Evolutionary conservation across 495 filamentous ascomycete species (phyloP).

Genomic region (Talaromyces thailandensis): DNA sequence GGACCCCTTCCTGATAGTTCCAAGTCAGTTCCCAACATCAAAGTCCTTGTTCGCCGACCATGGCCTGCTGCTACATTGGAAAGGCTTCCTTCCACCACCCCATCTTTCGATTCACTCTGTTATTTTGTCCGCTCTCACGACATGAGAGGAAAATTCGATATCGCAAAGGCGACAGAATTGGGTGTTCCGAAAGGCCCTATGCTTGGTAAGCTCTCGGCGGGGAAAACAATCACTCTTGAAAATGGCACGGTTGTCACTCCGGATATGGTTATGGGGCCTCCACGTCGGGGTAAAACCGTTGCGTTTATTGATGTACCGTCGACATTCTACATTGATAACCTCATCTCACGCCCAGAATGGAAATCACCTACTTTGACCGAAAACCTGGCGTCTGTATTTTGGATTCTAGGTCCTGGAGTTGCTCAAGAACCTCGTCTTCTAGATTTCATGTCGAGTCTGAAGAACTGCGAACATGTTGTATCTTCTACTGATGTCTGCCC

Average conservation of each 20-base stretch:
- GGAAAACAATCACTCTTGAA: constrained; percentile 41
- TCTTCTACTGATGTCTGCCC: constrained; percentile 62
- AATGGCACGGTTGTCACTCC: constrained; percentile 51
- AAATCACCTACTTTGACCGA: constrained; percentile 50
- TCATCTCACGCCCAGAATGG: constrained; percentile 71
- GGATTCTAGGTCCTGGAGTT: constrained; percentile 70
- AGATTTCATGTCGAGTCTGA: constrained; percentile 56
- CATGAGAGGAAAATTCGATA: constrained; percentile 71
- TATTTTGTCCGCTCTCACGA: constrained; percentile 74
- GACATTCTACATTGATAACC: constrained; percentile 51
- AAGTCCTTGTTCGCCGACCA: constrained; percentile 65
- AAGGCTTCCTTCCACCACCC: constrained; percentile 55
- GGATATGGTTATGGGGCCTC: constrained; percentile 56
- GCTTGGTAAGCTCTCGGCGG: constrained; percentile 47
- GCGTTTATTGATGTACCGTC: constrained; percentile 74
- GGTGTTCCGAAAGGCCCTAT: constrained; percentile 44
- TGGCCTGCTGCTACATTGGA: constrained; percentile 70
- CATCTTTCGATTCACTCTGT: constrained; percentile 58
- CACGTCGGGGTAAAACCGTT: constrained; percentile 51
- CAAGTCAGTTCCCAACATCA: constrained; percentile 49
- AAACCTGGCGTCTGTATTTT: constrained; percentile 62
- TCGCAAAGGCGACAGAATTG: constrained; percentile 47
- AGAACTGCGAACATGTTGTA: constrained; percentile 61
- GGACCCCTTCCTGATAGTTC: constrained; percentile 50
- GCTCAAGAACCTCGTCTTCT: constrained; percentile 48